phyloP scores from a whole-genome alignment of 306 rosid species.

The Comarum palustre region DNA sequence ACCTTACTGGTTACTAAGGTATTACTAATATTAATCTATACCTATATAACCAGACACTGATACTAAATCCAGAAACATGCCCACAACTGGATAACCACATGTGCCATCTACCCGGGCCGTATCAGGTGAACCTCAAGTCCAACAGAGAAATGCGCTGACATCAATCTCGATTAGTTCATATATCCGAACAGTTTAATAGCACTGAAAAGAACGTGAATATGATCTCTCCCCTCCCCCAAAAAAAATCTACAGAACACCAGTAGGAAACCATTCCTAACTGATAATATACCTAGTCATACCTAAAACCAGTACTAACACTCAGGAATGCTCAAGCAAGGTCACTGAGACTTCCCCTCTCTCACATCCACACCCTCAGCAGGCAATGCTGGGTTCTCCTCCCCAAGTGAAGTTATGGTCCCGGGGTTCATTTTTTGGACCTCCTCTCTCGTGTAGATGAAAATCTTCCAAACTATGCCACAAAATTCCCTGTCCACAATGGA shows the following conservation, averaged over 20 bases:
- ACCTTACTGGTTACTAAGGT: slow-evolving; percentile 25
- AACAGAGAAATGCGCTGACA: slow-evolving; percentile 22
- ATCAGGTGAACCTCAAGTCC: slow-evolving; percentile 19
- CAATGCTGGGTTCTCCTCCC: slow-evolving; percentile 49
- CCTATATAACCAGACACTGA: slow-evolving; percentile 26
- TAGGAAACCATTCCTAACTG: background rate
- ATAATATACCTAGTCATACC: slow-evolving; percentile 37
- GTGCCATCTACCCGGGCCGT: slow-evolving; percentile 41
- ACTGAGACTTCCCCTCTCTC: slow-evolving; percentile 45
- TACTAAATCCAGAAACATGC: slow-evolving; percentile 41
- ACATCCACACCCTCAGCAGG: slow-evolving; percentile 47
- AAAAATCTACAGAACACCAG: slow-evolving; percentile 9
- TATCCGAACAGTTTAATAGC: slow-evolving; percentile 39
- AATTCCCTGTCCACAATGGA: slow-evolving; percentile 57
- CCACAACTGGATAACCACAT: slow-evolving; percentile 49
- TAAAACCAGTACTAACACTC: slow-evolving; percentile 33
- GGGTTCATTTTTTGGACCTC: slow-evolving; percentile 97
- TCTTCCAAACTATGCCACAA: slow-evolving; percentile 87
- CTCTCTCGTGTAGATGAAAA: slow-evolving; percentile 77
- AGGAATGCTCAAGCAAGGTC: slow-evolving; percentile 25
- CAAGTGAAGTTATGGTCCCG: slow-evolving; percentile 49
- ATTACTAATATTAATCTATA: slow-evolving; percentile 26
- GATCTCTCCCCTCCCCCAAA: slow-evolving; percentile 2
- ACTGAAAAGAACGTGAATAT: slow-evolving; percentile 18
- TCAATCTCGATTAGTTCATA: slow-evolving; percentile 34